Evolutionary conservation across 2,329 filamentous ascomycete species (phyloP), one percentile per base, ranked within the genome.

Genomic region (Penicillium expansum): DNA sequence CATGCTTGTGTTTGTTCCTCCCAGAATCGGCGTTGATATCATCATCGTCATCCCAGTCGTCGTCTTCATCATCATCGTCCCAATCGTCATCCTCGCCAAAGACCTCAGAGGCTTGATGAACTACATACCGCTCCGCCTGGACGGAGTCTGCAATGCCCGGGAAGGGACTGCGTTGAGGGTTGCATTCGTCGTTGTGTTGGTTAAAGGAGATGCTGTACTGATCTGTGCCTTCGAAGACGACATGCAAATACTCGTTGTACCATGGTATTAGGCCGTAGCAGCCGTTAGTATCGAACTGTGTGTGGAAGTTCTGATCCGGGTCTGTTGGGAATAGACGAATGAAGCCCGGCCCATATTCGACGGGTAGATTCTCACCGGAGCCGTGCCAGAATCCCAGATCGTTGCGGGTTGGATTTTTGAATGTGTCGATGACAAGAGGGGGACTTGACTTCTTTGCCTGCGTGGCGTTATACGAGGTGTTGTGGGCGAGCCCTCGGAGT

Each of bases 81-180:
- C 16, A 41, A 24, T 57, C 48, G 8, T 33, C 49, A 10, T 18
- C 18, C 1, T 50, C 13, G 9, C 48, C 22, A 5, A 13, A 38
- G 14, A 16, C 6, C 8, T 29, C 20, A 11, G 32, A 20, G 18
- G 2, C 14, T 18, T 41, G 16, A 43, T 59, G 42, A 59, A 66
- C 60, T 4, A 64, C 72, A 67, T 90, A 89, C 43, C 86, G 80
- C 4, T 79, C 75, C 1, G 86, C 86, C 69, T 89, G 85, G 18
- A 88, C 76, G 0, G 84, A 86, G 68, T 89, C 86, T 79, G 86
- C 86, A 0, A 86, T 88, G 68, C 84, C 84, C 0, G 86, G 86
- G 65, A 81, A 88, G 0, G 87, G 86, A 18, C 79, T 78, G 27
- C 83, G 76, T 18, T 70, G 67, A 5, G 79, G 73, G 67, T 85